Percentiles rank a stretch among this genome's conserved stretches.
These are phyloP conservation scores for Paramecium sonneborni DNA, from an alignment of 73 alveolate species.

Conservation along the genomic window DNA sequence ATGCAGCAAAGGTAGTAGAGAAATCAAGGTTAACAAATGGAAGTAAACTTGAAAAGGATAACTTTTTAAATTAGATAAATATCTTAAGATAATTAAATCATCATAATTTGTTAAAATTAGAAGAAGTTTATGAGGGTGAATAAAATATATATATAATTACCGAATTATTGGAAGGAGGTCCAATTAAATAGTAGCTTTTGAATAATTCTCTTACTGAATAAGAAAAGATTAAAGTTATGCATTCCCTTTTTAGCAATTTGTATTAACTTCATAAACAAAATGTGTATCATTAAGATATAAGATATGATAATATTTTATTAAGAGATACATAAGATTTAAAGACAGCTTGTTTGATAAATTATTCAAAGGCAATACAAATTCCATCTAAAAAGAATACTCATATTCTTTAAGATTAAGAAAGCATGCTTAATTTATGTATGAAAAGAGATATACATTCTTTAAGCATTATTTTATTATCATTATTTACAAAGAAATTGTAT, in stretches of 20 bases:
- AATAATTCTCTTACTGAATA: background rate
- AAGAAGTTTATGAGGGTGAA: conserved; percentile 40
- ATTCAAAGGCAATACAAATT: background rate
- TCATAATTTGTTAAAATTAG: background rate
- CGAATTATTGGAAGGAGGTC: background rate
- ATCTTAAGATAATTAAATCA: conserved; percentile 50
- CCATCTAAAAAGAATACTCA: background rate
- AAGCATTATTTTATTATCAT: background rate
- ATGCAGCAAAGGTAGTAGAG: background rate
- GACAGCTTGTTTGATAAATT: background rate
- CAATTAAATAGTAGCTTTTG: background rate
- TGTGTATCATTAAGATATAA: conserved; percentile 55
- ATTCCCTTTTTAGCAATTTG: background rate
- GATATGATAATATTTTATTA: conserved; percentile 35
- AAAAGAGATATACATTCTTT: background rate
- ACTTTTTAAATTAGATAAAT: conserved; percentile 2
- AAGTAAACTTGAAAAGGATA: background rate
- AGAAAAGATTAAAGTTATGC: conserved; percentile 55
- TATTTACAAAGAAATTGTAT: background rate
- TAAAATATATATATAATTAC: background rate
- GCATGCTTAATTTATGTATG: background rate
- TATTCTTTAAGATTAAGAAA: background rate
- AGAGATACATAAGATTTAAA: background rate
- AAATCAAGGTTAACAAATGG: background rate
- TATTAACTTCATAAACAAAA: background rate